Base-by-base conservation (phyloP, 371 early-diverging fungal genomes). In the Catenaria anguillulae region DNA sequence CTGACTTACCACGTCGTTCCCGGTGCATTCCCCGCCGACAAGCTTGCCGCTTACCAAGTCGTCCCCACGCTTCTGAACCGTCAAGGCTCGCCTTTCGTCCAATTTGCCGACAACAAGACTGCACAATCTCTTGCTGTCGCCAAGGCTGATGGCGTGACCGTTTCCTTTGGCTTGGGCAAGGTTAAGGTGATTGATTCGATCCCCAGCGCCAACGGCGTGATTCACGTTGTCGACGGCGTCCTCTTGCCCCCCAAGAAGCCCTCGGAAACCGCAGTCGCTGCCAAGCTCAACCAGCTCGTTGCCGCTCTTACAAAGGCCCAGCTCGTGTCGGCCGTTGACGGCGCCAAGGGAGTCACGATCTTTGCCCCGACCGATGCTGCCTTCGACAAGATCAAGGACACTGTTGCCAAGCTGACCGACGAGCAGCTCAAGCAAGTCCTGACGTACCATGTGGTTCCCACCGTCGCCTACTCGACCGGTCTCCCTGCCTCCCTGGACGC, bases 401-500 rank as follows among this genome's bases (percentile, higher is more conserved):
- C 15, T 15, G 54, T 33, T 6, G 56, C 34, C 15, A 56, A 56
- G 23, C 37, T 56, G 4, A 56, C 56, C 37, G 31, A 13, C 34
- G 56, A 13, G 6, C 56, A 56, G 37, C 40, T 74, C 24, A 60
- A 62, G 34, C 46, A 58, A 23, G 52, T 74, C 2, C 37, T 73
- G 29, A 55, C 55, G n/a, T 62, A 63, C 31, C 74, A 78, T 61
- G 50, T 75, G 19, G 64, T 78, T 24, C 60, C 62, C 13, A 77
- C 76, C 60, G 67, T 71, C 34, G 73, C 72, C 34, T 75, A 67
- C 33, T 55, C 69, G 17, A 60, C 69, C 35, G 73, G 74, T 45
- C 60, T 78, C 60, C 73, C 66, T 24, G 45, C 62, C 55, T 42
- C 55, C 23, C 60, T 56, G 35, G 36, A 40, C 36, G 31, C 58